Base-by-base conservation (phyloP, 352 stramenopile species). In the Pythium coloratum region DNA sequence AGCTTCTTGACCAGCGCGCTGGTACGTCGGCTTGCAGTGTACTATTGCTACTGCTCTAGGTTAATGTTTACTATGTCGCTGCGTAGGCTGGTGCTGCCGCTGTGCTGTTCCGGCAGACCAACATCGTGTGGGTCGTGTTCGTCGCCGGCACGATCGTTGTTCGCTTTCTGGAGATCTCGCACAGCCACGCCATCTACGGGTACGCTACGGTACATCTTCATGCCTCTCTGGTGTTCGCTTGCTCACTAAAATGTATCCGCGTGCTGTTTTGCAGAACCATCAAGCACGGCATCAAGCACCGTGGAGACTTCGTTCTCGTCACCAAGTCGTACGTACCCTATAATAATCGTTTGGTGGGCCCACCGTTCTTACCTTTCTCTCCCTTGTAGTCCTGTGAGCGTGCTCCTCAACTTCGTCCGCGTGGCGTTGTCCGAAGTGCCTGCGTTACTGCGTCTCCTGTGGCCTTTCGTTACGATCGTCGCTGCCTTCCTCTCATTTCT, bases 111-210 rank as follows among this genome's bases (percentile, higher is more conserved):
- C 88, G 92, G 1, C 92, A 98, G 68, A 98, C 89, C 8, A 98
- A 98, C 55, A 94, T 96, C 49, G 64, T 97, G 3, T 98, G 92
- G 92, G 87, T 97, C 0, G 59, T 86, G 1, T 97, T 98, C 71
- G 84, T 94, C 3, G 76, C 91, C 9, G 90, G 88, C 10, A 86
- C 77, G 0, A 55, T 91, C 12, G 73, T 94, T 26, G 86, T 95
- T 51, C 80, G 83, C 12, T 88, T 71, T 34, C 75, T 89, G 0
- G 88, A 95, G 64, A 56, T 82, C n/a, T 82, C 75, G 13, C 84
- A 94, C 44, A 71, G 73, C 9, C 83, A 76, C 24, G 78, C 71
- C 49, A 89, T 95, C 56, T 94, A 94, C 66, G 85, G 85, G 87
- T 95, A 64, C 16, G 64, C 34, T 6, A 0, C 18, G n/a, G 30